phyloP scores from a whole-genome alignment of 768 basidiomycete species.

The Grammothele lineata region DNA sequence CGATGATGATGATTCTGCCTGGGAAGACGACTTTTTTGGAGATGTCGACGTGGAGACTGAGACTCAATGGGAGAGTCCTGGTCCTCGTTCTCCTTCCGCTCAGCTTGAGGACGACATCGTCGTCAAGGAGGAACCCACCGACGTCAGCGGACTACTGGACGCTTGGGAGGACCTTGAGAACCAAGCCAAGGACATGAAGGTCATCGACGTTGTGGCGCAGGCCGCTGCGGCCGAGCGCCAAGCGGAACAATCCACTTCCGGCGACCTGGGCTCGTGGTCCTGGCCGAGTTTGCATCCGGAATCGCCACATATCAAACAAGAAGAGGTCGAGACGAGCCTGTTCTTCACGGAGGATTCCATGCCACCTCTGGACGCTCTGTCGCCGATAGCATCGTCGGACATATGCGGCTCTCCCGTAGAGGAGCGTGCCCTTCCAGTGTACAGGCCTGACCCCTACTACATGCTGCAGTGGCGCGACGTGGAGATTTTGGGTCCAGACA shows the following conservation, averaged over 20 bases:
- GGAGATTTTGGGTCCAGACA: constrained; percentile 43
- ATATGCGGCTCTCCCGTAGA: constrained; percentile 11
- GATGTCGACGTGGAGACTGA: constrained; percentile 54
- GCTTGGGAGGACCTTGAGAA: constrained; percentile 66
- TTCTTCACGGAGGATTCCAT: constrained; percentile 14
- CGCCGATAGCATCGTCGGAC: constrained; percentile 4
- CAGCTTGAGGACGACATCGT: constrained; percentile 34
- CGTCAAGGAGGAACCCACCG: constrained; percentile 57
- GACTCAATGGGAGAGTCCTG: constrained; percentile 56
- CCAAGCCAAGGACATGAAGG: constrained; percentile 31
- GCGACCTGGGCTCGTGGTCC: constrained; percentile 16
- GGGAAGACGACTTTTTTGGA: constrained; percentile 38
- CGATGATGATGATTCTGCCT: constrained; percentile 26
- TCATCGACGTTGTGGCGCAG: constrained; percentile 39
- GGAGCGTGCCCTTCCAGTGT: constrained; percentile 1
- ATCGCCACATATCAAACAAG: constrained; percentile 23
- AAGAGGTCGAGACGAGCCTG: constrained; percentile 23
- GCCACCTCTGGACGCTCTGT: constrained; percentile 7
- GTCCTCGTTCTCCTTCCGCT: constrained; percentile 58
- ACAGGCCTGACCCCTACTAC: neutral
- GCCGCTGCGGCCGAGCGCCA: constrained; percentile 30
- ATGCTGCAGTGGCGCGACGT: constrained; percentile 39
- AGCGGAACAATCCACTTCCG: constrained; percentile 14
- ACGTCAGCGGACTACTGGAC: constrained; percentile 62
- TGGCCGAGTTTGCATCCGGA: constrained; percentile 29